Base-by-base conservation (phyloP, 2,329 filamentous ascomycete species). In the Fusarium sp. region DNA sequence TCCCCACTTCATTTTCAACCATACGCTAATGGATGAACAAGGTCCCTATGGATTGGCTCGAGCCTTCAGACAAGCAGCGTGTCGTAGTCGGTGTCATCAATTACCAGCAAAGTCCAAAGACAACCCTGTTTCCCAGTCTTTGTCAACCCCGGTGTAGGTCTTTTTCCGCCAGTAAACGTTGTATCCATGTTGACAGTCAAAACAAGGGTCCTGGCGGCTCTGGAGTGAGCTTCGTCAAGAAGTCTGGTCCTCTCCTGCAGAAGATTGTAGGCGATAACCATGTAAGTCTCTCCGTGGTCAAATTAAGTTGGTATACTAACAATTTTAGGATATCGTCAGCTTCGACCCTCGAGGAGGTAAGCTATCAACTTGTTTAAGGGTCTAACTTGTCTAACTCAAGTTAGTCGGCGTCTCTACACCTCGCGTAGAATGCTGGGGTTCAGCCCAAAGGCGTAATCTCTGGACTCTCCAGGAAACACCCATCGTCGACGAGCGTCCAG, bases 351-450 rank as follows among this genome's bases (percentile, higher is more conserved):
- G 88, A 25, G 88, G 88, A 23, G 79, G 84, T 82, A 67, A 73
- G 80, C 74, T n/a, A 2, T 14, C 20, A n/a, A n/a, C 10, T n/a
- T 6, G 9, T 41, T 2, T 6, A 57, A 5, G 10, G 7, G 32
- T 18, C 0, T 30, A 6, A 2, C 18, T 3, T 5, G 3, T 18
- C 52, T 60, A 50, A 68, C 59, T 25, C 35, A 4, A 66, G 13
- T 3, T 7, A 80, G 83, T 90, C 27, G 87, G 87, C 5, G 82
- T 85, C 9, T 88, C 88, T 4, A 83, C 85, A 2, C 88, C 88
- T 5, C 80, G 86, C 23, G 80, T 88, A 16, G 86, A 89, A 59
- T 90, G 88, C 76, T 90, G 87, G 85, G 81, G 81, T 7, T 83
- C 81, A 0, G 76, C 80, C 1, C 84, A 85, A 75, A 83, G 85